Conservation (phyloP, 2,329 filamentous ascomycete genomes). For the Fusarium sp. region DNA sequence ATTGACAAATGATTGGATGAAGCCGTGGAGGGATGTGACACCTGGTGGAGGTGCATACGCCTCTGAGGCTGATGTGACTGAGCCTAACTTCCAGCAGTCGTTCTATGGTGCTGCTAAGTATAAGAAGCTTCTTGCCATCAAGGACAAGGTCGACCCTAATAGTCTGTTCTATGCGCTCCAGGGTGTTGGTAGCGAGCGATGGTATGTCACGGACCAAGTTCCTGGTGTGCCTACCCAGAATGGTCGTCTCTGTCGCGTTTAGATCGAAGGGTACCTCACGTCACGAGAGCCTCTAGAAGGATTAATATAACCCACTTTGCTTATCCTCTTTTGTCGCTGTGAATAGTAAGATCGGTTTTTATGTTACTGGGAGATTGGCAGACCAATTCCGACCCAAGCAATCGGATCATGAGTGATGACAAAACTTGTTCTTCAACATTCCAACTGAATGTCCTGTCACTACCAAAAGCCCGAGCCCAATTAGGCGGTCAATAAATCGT, state of each 20-base stretch:
- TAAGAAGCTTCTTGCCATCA: slow-evolving; percentile 26
- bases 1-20: slow-evolving; percentile 41
- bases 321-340: background rate
- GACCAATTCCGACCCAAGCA: background rate
- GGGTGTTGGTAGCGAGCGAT: slow-evolving; percentile 33
- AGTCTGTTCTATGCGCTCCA: slow-evolving; percentile 35
- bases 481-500: background rate
- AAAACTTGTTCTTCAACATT: background rate
- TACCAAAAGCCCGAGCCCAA: rapidly evolving
- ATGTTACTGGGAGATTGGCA: background rate
- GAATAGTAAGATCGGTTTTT: background rate
- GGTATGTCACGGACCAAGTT: slow-evolving; percentile 34
- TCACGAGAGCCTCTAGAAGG: too few relatives aligned
- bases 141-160: slow-evolving; percentile 30
- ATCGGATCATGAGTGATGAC: background rate
- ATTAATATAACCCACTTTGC: background rate
- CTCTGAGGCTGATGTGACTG: slow-evolving; percentile 34
- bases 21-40: slow-evolving; percentile 36
- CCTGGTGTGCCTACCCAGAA: slow-evolving; percentile 38
- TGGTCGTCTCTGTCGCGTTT: slow-evolving; percentile 29
- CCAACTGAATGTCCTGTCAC: rapidly evolving
- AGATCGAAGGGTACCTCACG: background rate
- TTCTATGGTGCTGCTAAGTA: slow-evolving; percentile 35
- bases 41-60: slow-evolving; percentile 33
- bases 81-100: slow-evolving; percentile 38